Evolutionary conservation across 73 alveolate genomes (phyloP).

Genomic region (Paramecium caudatum): DNA sequence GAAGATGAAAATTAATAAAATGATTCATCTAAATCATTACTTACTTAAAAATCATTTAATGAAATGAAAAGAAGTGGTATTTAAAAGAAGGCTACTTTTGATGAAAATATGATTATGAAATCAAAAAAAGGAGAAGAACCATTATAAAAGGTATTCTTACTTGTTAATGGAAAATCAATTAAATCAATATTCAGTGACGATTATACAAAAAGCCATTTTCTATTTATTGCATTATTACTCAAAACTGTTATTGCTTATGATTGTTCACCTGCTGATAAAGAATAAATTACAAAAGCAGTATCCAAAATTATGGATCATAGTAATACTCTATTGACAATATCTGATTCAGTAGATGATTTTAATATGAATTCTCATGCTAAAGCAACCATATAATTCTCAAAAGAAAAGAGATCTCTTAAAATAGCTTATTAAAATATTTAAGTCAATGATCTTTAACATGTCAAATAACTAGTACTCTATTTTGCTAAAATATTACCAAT

Average conservation of each 20-base stretch:
- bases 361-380: conserved; percentile 39
- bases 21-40: neutral
- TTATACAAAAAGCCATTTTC: conserved; percentile 45
- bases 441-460: conserved; percentile 14
- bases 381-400: conserved; percentile 19
- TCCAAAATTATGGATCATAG: neutral
- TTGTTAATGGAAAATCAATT: conserved; percentile 42
- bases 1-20: conserved; percentile 34
- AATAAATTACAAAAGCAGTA: conserved; percentile 28
- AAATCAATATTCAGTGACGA: conserved; percentile 47
- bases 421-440: conserved; percentile 58
- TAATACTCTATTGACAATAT: conserved; percentile 24
- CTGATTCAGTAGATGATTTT: conserved; percentile 68
- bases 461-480: conserved; percentile 39
- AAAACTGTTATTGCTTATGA: conserved; percentile 58
- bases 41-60: neutral
- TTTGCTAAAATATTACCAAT: conserved; percentile 57
- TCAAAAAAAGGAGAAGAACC: conserved; percentile 60
- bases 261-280: conserved; percentile 60
- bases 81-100: conserved; percentile 11
- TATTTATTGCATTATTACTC: conserved; percentile 31
- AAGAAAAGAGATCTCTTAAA: conserved; percentile 15
- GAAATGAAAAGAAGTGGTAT: conserved; percentile 5
- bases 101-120: conserved; percentile 47
- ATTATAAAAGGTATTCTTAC: conserved; percentile 15